Evolutionary conservation across 192 early-diverging fungal genomes (phyloP).

Genomic region (Powellomyces hirtus): DNA sequence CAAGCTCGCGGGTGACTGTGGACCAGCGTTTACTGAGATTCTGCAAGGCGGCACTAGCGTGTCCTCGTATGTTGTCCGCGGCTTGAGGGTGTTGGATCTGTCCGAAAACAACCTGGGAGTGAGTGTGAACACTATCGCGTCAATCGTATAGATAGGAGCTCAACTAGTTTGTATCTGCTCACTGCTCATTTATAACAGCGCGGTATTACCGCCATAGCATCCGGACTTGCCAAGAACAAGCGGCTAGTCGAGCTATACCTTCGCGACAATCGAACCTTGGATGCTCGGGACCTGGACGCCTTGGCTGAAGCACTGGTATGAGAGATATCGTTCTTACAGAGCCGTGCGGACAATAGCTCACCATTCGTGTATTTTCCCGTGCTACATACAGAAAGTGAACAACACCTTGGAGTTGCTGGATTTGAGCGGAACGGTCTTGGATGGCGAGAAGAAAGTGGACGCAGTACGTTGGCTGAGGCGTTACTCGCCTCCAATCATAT

Average conservation of each 20-base stretch:
- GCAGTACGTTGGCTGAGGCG: too few species aligned
- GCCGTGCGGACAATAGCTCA: too few species aligned
- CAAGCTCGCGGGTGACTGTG: conserved; percentile 2
- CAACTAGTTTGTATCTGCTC: background rate
- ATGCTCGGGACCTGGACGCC: conserved; percentile 38
- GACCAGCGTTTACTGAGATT: conserved; percentile 4
- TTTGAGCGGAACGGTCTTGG: conserved; percentile 55
- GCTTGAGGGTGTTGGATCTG: conserved; percentile 24
- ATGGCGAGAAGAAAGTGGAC: conserved; percentile 39
- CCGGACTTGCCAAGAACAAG: conserved; percentile 10
- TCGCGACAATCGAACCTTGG: conserved; percentile 48
- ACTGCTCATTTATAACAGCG: conserved; percentile 5
- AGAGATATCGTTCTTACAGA: background rate
- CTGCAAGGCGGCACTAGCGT: background rate
- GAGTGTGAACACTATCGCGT: too few species aligned
- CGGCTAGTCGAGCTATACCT: conserved; percentile 29
- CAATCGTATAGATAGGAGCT: background rate
- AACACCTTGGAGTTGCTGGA: conserved; percentile 48
- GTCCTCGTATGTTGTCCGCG: background rate
- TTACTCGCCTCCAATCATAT: too few species aligned
- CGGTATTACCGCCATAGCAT: conserved; percentile 14
- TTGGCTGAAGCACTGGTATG: conserved; percentile 46
- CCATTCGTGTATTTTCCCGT: too few species aligned
- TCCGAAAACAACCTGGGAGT: conserved; percentile 29
- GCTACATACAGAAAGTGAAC: conserved; percentile 47